phyloP scores from a whole-genome alignment of 1,284 basidiomycete species.

The Marasmius tenuissimus region DNA sequence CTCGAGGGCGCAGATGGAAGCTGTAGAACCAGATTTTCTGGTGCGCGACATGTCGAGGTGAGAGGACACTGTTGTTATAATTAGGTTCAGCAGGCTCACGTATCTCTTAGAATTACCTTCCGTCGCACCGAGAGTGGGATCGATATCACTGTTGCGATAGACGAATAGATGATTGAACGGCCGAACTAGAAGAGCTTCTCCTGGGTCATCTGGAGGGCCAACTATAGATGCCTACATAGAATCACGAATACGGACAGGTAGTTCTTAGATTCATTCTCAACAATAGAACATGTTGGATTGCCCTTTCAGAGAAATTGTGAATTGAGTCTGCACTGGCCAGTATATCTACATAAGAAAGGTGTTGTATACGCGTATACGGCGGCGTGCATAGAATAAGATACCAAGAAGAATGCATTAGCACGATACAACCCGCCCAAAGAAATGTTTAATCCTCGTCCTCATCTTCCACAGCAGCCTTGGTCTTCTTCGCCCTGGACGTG shows the following conservation, averaged over 20 bases:
- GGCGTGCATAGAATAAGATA: too few relatives aligned
- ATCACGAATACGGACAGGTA: too few relatives aligned
- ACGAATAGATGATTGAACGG: neutral
- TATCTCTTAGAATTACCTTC: neutral
- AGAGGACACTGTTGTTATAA: constrained; percentile 9
- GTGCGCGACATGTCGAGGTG: constrained; percentile 64
- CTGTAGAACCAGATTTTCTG: constrained; percentile 56
- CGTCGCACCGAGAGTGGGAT: neutral
- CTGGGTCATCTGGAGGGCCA: too few relatives aligned
- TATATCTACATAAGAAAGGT: too few relatives aligned
- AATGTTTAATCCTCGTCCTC: constrained; percentile 18
- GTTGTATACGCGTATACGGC: too few relatives aligned
- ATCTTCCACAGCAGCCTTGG: constrained; percentile 36
- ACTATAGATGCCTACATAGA: too few relatives aligned
- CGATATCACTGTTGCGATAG: neutral
- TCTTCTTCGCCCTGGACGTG: constrained; percentile 36
- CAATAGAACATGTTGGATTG: too few relatives aligned
- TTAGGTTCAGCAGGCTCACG: neutral
- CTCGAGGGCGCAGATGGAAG: constrained; percentile 60
- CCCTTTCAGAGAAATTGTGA: too few relatives aligned
- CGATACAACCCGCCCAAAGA: neutral
- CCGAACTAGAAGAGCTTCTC: neutral
- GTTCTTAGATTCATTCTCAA: too few relatives aligned
- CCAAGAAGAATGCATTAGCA: neutral
- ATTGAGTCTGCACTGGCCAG: too few relatives aligned